Conservation (phyloP, 805 yeast genomes). For the Candida chilensis region DNA sequence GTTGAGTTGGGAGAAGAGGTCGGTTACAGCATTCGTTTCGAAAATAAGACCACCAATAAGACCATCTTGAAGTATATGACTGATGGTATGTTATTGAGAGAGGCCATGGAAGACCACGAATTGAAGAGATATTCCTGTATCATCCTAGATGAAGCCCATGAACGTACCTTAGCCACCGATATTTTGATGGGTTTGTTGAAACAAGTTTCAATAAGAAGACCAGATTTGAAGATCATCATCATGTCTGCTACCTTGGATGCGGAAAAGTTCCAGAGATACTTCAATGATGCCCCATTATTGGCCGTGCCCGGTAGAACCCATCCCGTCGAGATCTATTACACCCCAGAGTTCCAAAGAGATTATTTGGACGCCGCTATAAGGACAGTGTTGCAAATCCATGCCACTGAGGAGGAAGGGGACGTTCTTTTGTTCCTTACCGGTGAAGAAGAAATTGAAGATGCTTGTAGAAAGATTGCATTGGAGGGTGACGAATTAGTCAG, state of each 20-base stretch:
- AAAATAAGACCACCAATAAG: slow-evolving; percentile 71
- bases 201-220: slow-evolving; percentile 69
- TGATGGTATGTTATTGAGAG: slow-evolving; percentile 95
- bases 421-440: slow-evolving; percentile 83
- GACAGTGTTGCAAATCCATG: slow-evolving; percentile 93
- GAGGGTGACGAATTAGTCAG: slow-evolving; percentile 86
- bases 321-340: slow-evolving; percentile 94
- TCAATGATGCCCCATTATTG: slow-evolving; percentile 83
- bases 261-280: slow-evolving; percentile 86
- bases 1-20: slow-evolving; percentile 89
- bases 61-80: slow-evolving; percentile 94
- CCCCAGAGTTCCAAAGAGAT: slow-evolving; percentile 94
- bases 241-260: slow-evolving; percentile 99
- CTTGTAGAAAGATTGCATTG: slow-evolving; percentile 77
- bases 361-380: slow-evolving; percentile 92
- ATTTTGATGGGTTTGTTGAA: slow-evolving; percentile 91
- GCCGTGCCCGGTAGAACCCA: slow-evolving; percentile 98
- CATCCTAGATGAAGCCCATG: slow-evolving; percentile 96
- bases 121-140: slow-evolving; percentile 78
- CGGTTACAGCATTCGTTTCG: slow-evolving; percentile 92
- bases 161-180: slow-evolving; percentile 94
- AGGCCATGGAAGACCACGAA: slow-evolving; percentile 94
- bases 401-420: slow-evolving; percentile 93
- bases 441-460: slow-evolving; percentile 97
- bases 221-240: slow-evolving; percentile 83